Conservation (phyloP, 805 yeast species). For the Myxozyma sirexii region DNA sequence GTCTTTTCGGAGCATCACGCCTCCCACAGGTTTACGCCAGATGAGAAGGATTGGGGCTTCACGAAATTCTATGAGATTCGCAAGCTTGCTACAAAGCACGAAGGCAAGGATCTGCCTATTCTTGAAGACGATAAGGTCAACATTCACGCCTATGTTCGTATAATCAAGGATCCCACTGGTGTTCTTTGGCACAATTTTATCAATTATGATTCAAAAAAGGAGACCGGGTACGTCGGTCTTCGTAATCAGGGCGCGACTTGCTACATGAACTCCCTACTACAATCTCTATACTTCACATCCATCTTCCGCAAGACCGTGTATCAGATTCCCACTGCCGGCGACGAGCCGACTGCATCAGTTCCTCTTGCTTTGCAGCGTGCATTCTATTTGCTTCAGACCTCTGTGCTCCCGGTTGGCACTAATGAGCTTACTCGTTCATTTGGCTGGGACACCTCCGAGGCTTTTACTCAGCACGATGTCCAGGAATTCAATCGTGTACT, state of each 20-base stretch:
- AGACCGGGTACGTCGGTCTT: slow-evolving; percentile 89
- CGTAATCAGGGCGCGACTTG: slow-evolving; percentile 98
- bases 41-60: slow-evolving; percentile 96
- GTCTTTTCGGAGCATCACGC: slow-evolving; percentile 65
- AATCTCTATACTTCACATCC: slow-evolving; percentile 85
- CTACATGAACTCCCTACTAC: slow-evolving; percentile 87
- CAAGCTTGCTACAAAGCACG: slow-evolving; percentile 42
- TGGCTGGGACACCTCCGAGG: slow-evolving; percentile 96
- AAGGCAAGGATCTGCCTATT: slow-evolving; percentile 48
- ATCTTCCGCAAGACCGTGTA: slow-evolving; percentile 82
- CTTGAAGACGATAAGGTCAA: slow-evolving; percentile 60
- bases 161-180: slow-evolving; percentile 88
- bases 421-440: slow-evolving; percentile 84
- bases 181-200: slow-evolving; percentile 88
- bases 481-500: slow-evolving; percentile 93
- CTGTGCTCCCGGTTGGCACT: slow-evolving; percentile 79
- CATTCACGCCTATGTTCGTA: slow-evolving; percentile 74
- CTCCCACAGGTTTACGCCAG: slow-evolving; percentile 72
- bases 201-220: slow-evolving; percentile 82
- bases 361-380: slow-evolving; percentile 85
- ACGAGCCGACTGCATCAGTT: slow-evolving; percentile 59
- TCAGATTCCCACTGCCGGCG: slow-evolving; percentile 78
- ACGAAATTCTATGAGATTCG: slow-evolving; percentile 68
- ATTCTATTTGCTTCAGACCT: slow-evolving; percentile 75
- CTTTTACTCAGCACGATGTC: slow-evolving; percentile 97